Conservation (phyloP, 1,139 yeast genomes). For the Yamadazyma siamensis region DNA sequence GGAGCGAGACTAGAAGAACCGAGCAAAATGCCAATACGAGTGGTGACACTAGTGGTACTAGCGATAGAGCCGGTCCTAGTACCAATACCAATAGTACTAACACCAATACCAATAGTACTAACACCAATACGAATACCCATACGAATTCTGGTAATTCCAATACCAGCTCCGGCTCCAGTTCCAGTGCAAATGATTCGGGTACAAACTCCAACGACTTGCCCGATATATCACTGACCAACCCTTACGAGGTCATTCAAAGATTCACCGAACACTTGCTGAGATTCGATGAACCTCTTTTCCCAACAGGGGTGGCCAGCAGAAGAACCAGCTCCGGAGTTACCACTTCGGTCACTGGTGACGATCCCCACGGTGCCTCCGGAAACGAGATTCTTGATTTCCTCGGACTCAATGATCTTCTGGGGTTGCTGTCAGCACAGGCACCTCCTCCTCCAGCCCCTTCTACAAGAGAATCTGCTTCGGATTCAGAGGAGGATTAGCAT, state of each 20-base stretch:
- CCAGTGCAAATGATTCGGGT: too few species aligned
- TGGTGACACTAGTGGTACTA: too few species aligned
- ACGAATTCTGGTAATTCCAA: too few species aligned
- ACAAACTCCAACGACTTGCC: too few species aligned
- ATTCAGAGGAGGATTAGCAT: conserved; percentile 1
- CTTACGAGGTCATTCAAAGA: neutral
- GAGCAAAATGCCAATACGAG: too few species aligned
- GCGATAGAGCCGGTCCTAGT: too few species aligned
- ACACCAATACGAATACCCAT: too few species aligned
- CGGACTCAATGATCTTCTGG: conserved; percentile 25
- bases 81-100: too few species aligned
- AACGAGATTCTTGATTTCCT: conserved; percentile 24
- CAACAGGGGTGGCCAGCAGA: conserved; percentile 51
- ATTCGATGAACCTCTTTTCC: conserved; percentile 38
- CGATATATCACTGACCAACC: too few species aligned
- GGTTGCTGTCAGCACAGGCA: conserved; percentile 10
- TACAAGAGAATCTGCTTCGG: conserved; percentile 3
- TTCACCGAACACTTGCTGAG: conserved; percentile 4
- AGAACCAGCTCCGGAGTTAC: conserved; percentile 48
- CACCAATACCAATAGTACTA: too few species aligned
- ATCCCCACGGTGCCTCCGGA: neutral
- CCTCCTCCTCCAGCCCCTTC: conserved; percentile 2
- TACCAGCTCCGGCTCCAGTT: too few species aligned
- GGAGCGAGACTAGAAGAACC: too few species aligned
- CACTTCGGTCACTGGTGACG: conserved; percentile 20